Conservation (phyloP, 2,329 filamentous ascomycete genomes). For the Fusarium hainanense region DNA sequence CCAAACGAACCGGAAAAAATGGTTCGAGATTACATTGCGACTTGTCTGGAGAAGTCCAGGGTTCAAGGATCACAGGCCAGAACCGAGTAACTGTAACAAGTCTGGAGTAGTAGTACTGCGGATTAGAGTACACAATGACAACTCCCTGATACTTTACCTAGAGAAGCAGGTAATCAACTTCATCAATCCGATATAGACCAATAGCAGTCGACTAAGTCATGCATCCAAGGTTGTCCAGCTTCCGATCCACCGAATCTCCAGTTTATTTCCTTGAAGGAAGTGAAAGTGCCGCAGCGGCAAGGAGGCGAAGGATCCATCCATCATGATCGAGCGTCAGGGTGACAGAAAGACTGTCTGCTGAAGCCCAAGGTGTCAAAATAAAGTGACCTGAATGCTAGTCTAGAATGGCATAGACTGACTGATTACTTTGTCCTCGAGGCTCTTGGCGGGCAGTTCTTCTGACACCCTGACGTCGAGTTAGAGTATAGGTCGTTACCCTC, state of each 20-base stretch:
- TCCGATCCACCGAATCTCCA: conserved; percentile 6
- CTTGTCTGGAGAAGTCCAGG: not conserved
- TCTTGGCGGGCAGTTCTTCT: not conserved
- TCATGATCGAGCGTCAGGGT: not conserved
- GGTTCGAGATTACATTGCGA: not conserved
- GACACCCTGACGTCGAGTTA: not conserved
- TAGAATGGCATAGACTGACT: not conserved
- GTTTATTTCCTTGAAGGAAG: conserved; percentile 1
- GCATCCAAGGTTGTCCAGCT: not conserved
- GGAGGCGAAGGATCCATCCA: not conserved
- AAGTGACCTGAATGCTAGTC: not conserved
- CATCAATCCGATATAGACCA: not conserved
- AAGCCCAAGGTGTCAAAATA: not conserved
- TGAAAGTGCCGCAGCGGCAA: not conserved
- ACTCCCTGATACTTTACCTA: not conserved
- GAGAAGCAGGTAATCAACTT: not conserved
- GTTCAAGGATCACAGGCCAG: not conserved
- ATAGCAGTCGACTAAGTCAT: not conserved
- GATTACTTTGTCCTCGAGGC: not conserved
- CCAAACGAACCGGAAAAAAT: not conserved
- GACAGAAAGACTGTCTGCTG: not conserved
- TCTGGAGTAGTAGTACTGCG: not conserved
- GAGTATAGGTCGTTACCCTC: not conserved
- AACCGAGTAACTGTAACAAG: not conserved
- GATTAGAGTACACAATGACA: not conserved